These are phyloP conservation scores for Euphorbia pulcherrima DNA, from an alignment of 345 rosid genomes.

Conservation along the genomic window DNA sequence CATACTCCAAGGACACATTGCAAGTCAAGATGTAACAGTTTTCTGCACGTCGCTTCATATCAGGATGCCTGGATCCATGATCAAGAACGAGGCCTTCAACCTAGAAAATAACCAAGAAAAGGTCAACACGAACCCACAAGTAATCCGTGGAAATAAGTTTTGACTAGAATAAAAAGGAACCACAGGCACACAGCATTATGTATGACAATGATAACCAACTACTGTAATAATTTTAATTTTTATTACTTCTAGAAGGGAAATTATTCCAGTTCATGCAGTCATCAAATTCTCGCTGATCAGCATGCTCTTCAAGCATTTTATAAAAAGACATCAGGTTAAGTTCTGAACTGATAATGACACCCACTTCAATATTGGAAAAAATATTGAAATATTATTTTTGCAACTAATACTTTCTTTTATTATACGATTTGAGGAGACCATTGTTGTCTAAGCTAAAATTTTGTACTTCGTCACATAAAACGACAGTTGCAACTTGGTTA, in stretches of 20 bases:
- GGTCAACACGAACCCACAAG: too few relatives aligned
- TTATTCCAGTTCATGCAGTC: neutral
- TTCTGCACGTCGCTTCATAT: constrained; percentile 95
- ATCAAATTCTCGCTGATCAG: neutral
- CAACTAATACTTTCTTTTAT: neutral
- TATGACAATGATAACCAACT: neutral
- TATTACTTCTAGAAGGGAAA: too few relatives aligned
- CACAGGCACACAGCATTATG: neutral
- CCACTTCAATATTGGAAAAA: neutral
- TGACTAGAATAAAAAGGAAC: neutral
- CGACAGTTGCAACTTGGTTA: neutral
- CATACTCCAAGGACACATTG: constrained; percentile 92
- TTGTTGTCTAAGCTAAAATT: neutral
- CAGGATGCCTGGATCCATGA: constrained; percentile 99
- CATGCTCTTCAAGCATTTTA: neutral
- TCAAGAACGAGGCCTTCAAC: constrained; percentile 98
- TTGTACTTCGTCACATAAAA: neutral
- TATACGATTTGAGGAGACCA: neutral
- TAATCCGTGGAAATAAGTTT: neutral
- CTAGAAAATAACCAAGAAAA: constrained; percentile 28
- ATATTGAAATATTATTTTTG: neutral
- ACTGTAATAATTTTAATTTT: neutral
- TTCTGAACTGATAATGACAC: neutral
- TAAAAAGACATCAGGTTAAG: neutral
- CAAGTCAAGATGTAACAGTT: constrained; percentile 90